Conservation (phyloP, 2,329 filamentous ascomycete genomes). For the Helotiales sp. region DNA sequence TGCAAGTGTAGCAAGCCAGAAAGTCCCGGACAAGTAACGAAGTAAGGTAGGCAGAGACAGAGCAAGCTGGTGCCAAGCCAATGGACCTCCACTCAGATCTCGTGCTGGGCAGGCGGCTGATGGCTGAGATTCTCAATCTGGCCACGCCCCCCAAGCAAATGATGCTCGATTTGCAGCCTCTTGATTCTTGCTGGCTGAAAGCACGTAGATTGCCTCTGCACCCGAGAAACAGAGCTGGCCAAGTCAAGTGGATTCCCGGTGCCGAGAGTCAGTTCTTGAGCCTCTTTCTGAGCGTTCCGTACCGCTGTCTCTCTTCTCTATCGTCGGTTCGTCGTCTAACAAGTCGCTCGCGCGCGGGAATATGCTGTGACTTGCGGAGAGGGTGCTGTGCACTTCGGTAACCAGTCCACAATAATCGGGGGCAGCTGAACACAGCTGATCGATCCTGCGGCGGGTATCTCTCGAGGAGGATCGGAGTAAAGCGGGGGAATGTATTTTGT, state of each 20-base stretch:
- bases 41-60: background rate
- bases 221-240: background rate
- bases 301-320: conserved; percentile 5
- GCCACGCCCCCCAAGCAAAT: conserved; percentile 32
- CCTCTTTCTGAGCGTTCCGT: conserved; percentile 6
- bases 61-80: conserved; percentile 22
- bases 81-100: conserved; percentile 27
- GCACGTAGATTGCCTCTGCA: conserved; percentile 13
- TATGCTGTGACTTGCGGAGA: conserved; percentile 7
- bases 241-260: background rate
- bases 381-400: conserved; percentile 14
- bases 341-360: background rate
- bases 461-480: conserved; percentile 1
- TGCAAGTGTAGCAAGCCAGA: conserved; percentile 17
- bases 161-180: conserved; percentile 20
- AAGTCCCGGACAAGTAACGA: conserved; percentile 14
- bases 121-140: conserved; percentile 33
- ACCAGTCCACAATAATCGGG: conserved; percentile 4
- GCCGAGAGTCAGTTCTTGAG: conserved; percentile 9
- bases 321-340: background rate
- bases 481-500: conserved; percentile 2
- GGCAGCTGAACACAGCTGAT: conserved; percentile 22
- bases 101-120: conserved; percentile 33
- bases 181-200: background rate
- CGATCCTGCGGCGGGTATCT: conserved; percentile 15